These are phyloP conservation scores for Blastobotrys niveus DNA, from an alignment of 1,139 yeast species.

Conservation along the genomic window DNA sequence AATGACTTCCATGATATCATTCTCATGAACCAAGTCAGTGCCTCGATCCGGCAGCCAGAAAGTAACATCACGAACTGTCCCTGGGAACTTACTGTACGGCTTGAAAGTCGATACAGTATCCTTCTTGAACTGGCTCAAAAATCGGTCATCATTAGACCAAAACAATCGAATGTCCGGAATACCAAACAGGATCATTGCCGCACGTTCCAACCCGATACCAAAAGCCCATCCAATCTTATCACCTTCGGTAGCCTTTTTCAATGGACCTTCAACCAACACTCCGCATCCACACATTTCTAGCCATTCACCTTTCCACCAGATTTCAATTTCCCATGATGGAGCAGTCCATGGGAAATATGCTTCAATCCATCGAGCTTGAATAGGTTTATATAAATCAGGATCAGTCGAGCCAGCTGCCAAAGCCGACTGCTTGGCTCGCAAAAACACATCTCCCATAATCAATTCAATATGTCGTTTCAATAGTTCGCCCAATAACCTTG, in stretches of 20 bases:
- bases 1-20: constrained; percentile 91
- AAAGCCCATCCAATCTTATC: constrained; percentile 90
- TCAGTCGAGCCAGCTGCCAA: constrained; percentile 58
- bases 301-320: constrained; percentile 99
- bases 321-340: constrained; percentile 98
- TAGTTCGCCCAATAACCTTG: constrained; percentile 65
- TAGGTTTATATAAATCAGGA: constrained; percentile 63
- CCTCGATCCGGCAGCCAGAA: constrained; percentile 67
- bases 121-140: constrained; percentile 60
- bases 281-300: constrained; percentile 97
- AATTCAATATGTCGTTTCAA: constrained; percentile 81
- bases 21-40: constrained; percentile 54
- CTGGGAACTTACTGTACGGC: constrained; percentile 90
- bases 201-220: constrained; percentile 91
- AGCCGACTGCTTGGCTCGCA: constrained; percentile 65
- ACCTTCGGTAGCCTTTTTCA: constrained; percentile 53
- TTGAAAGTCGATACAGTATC: constrained; percentile 66
- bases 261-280: constrained; percentile 71
- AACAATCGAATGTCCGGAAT: constrained; percentile 91
- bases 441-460: constrained; percentile 77
- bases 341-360: constrained; percentile 98
- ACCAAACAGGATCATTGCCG: constrained; percentile 92
- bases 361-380: constrained; percentile 90
- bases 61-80: constrained; percentile 78
- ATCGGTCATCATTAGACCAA: constrained; percentile 84